phyloP scores from a whole-genome alignment of 331 rosid species.

The Cydonia oblonga region DNA sequence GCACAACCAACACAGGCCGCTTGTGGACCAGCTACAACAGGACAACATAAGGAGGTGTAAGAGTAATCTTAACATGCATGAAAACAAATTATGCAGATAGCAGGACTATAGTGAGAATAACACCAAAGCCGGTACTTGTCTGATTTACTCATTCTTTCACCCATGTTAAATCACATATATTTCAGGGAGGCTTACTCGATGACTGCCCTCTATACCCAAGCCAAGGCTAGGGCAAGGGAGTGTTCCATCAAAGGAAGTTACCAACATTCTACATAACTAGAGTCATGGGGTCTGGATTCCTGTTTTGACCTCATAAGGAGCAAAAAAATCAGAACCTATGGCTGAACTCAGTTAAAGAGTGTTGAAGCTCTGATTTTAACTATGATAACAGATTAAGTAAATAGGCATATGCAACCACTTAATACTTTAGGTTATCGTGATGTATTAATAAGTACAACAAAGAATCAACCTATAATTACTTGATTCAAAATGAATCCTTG shows the following conservation, averaged over 20 bases:
- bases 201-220: not conserved
- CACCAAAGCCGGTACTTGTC: not conserved
- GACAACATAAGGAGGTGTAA: not conserved
- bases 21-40: conserved; percentile 70
- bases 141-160: not conserved
- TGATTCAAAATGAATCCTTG: not conserved
- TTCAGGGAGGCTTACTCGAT: not conserved
- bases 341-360: not conserved
- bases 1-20: conserved; percentile 91
- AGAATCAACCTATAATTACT: not conserved
- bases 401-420: not conserved
- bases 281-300: not conserved
- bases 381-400: not conserved
- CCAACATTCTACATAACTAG: not conserved
- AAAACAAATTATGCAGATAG: not conserved
- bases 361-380: not conserved
- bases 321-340: not conserved
- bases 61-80: not conserved
- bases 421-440: too few species aligned
- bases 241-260: not conserved
- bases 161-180: not conserved
- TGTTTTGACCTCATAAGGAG: not conserved
- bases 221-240: not conserved
- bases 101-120: not conserved
- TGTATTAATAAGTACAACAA: not conserved